These are phyloP conservation scores for Aspergillus fructus DNA, from an alignment of 2,329 filamentous ascomycete species.

Conservation along the genomic window DNA sequence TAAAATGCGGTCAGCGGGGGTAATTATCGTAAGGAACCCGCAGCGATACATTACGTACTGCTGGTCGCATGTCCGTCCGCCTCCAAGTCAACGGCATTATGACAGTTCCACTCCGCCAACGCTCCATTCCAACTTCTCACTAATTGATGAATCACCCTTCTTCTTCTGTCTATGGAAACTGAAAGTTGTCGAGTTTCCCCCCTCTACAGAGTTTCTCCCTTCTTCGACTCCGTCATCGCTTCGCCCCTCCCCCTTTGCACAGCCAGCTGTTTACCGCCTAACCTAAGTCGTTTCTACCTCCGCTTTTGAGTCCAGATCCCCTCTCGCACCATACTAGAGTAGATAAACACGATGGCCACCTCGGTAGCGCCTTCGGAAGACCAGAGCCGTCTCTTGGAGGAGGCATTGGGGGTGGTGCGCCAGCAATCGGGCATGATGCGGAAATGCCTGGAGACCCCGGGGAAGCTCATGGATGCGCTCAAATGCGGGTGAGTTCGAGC, in stretches of 20 bases:
- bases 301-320: conserved; percentile 14
- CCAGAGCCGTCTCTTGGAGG: conserved; percentile 90
- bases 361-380: conserved; percentile 68
- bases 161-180: conserved; percentile 26
- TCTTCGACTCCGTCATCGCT: conserved; percentile 12
- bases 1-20: not conserved
- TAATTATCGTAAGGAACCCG: not conserved
- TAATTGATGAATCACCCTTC: conserved; percentile 1
- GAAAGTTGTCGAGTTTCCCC: conserved; percentile 18
- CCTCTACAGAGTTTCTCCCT: conserved; percentile 2
- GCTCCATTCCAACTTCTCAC: conserved; percentile 2
- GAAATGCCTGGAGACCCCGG: conserved; percentile 93
- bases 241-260: conserved; percentile 16
- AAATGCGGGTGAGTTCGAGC: conserved; percentile 84
- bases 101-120: conserved; percentile 1
- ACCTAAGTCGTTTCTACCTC: conserved; percentile 10
- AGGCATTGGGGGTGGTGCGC: conserved; percentile 92
- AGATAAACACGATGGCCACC: conserved; percentile 46
- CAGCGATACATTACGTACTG: not conserved
- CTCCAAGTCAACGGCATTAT: not conserved
- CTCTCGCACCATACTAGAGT: conserved; percentile 23
- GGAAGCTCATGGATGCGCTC: conserved; percentile 98
- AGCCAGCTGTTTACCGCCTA: conserved; percentile 29
- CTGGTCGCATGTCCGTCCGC: conserved; percentile 6
- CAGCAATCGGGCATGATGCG: conserved; percentile 97